Conservation (phyloP, 495 filamentous ascomycete species). For the Penicillium verhagenii region DNA sequence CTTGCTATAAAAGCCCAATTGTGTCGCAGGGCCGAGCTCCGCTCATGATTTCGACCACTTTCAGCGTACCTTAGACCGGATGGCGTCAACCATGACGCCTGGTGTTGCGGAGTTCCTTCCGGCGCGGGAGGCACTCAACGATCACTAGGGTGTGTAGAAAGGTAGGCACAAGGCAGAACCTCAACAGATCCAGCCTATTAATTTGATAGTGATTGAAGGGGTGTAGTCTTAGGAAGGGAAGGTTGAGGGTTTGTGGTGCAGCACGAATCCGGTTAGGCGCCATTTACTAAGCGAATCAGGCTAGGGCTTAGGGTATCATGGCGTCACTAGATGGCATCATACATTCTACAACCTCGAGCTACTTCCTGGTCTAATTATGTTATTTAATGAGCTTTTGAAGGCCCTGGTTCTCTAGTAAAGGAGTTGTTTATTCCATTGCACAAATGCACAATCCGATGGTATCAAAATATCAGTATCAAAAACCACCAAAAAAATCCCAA, state of each 20-base stretch:
- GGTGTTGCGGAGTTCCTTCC: slow-evolving; percentile 48
- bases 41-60: slow-evolving; percentile 6
- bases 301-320: slow-evolving; percentile 31
- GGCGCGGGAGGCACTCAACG: slow-evolving; percentile 46
- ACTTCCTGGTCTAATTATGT: not conserved
- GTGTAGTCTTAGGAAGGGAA: slow-evolving; percentile 19
- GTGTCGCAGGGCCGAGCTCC: slow-evolving; percentile 2
- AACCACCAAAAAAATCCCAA: not conserved
- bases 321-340: slow-evolving; percentile 24
- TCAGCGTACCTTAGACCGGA: slow-evolving; percentile 51
- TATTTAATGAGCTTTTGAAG: not conserved
- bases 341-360: not conserved
- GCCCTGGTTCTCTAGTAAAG: not conserved
- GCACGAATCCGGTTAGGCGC: slow-evolving; percentile 28
- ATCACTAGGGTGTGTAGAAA: slow-evolving; percentile 38
- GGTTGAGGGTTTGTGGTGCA: slow-evolving; percentile 26
- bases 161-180: slow-evolving; percentile 41
- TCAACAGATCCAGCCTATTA: slow-evolving; percentile 35
- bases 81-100: slow-evolving; percentile 50
- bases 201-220: slow-evolving; percentile 27
- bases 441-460: slow-evolving; percentile 20
- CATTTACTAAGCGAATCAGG: slow-evolving; percentile 31
- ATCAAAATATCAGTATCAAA: slow-evolving; percentile 18
- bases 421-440: not conserved
- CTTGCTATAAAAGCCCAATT: slow-evolving; percentile 9